Percentiles rank a stretch among this genome's conserved stretches.
These are phyloP conservation scores for Leptomonas seymouri DNA, from an alignment of 208 protist genomes.

Conservation along the genomic window DNA sequence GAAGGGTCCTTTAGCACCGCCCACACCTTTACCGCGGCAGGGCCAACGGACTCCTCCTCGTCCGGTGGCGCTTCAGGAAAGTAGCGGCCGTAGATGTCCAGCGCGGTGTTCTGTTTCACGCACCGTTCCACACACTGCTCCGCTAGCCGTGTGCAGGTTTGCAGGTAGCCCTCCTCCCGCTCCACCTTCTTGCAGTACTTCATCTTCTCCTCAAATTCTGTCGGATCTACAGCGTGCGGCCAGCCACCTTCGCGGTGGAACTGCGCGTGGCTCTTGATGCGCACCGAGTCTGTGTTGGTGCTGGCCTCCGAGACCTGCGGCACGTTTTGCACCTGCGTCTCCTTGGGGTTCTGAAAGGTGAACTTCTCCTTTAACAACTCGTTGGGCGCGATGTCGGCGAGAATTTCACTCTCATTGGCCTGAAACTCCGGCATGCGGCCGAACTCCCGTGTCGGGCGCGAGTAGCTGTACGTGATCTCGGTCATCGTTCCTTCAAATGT, in stretches of 20 bases:
- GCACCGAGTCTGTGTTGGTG: slow-evolving; percentile 95
- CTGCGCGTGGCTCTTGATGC: slow-evolving; percentile 91
- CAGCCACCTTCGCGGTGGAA: slow-evolving; percentile 96
- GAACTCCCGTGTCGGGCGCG: slow-evolving; percentile 90
- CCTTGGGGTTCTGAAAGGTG: slow-evolving; percentile 80
- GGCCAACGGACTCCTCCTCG: slow-evolving; percentile 84
- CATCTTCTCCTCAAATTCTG: slow-evolving; percentile 95
- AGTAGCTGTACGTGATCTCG: slow-evolving; percentile 95
- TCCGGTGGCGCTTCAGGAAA: slow-evolving; percentile 85
- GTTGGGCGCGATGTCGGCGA: slow-evolving; percentile 90
- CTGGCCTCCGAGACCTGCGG: slow-evolving; percentile 91
- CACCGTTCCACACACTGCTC: slow-evolving; percentile 89
- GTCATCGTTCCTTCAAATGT: slow-evolving; percentile 56
- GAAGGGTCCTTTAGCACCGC: slow-evolving; percentile 95
- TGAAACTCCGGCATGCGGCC: slow-evolving; percentile 93
- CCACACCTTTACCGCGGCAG: slow-evolving; percentile 91
- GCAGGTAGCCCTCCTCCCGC: slow-evolving; percentile 94
- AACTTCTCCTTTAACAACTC: slow-evolving; percentile 73
- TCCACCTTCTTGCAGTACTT: slow-evolving; percentile 97
- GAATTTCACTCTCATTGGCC: slow-evolving; percentile 90
- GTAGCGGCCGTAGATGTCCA: slow-evolving; percentile 98
- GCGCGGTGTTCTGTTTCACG: slow-evolving; percentile 97
- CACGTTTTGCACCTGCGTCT: slow-evolving; percentile 92
- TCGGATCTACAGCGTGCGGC: slow-evolving; percentile 96
- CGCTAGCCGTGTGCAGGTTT: slow-evolving; percentile 87